Evolutionary conservation across 139 green algal species (phyloP).

Genomic region (Haematococcus lacustris): DNA sequence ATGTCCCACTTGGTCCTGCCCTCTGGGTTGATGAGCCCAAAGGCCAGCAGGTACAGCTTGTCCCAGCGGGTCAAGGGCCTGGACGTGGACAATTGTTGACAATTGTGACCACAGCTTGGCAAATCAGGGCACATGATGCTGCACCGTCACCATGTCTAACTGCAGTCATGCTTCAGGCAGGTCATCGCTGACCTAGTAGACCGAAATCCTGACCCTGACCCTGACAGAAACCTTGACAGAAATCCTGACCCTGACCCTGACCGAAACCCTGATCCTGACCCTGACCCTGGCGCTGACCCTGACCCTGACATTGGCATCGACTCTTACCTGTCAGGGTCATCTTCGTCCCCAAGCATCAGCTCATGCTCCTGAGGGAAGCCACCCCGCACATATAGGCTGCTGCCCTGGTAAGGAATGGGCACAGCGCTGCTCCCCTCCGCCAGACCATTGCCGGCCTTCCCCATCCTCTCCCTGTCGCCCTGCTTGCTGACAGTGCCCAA

Average conservation of each 20-base stretch:
- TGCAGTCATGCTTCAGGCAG: background rate
- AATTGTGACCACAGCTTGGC: background rate
- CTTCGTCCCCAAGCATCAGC: slow-evolving; percentile 1
- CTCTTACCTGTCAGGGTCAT: slow-evolving; percentile 4
- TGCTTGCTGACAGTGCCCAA: background rate
- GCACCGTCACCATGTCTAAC: background rate
- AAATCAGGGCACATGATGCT: background rate
- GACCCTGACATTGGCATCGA: background rate
- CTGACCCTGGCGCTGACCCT: background rate
- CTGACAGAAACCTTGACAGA: background rate
- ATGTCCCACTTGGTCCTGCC: slow-evolving; percentile 34
- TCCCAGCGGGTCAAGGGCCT: slow-evolving; percentile 6
- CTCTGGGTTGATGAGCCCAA: slow-evolving; percentile 28
- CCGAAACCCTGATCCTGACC: background rate
- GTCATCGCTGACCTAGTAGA: background rate
- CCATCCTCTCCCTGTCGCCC: no score
- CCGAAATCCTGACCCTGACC: background rate
- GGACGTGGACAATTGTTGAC: no score
- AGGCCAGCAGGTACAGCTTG: slow-evolving; percentile 4
- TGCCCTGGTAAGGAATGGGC: background rate
- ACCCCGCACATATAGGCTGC: background rate
- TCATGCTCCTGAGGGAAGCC: background rate
- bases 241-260: background rate
- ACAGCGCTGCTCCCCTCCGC: background rate
- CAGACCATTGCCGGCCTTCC: background rate